Evolutionary conservation across 179 eudicot species (phyloP).

Genomic region (Gypsophila paniculata): DNA sequence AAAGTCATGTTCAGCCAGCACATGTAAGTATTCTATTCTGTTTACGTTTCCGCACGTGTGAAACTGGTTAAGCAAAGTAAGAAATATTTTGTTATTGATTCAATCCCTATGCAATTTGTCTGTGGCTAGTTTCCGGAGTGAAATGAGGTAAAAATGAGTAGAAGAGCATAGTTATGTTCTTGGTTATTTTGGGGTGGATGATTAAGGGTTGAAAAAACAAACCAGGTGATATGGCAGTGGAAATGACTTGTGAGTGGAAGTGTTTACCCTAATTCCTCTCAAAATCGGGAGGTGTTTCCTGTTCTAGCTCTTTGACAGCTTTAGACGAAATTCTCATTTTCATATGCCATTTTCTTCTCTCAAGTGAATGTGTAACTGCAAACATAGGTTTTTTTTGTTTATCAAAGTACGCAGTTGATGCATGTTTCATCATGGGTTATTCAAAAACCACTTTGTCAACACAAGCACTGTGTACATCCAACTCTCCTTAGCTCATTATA

Average conservation of each 20-base stretch:
- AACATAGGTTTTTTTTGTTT: background rate
- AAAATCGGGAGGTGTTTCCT: background rate
- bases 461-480: background rate
- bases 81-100: constrained; percentile 8
- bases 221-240: background rate
- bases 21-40: constrained; percentile 44
- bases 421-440: background rate
- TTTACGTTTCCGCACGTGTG: background rate
- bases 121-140: background rate
- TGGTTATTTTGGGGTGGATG: background rate
- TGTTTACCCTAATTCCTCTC: background rate
- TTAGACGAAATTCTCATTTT: background rate
- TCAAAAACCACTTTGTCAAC: background rate
- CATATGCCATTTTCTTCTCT: background rate
- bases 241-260: background rate
- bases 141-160: background rate
- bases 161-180: constrained; percentile 2
- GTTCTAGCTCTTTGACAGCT: background rate
- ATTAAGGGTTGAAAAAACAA: constrained; percentile 1
- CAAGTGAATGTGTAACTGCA: background rate
- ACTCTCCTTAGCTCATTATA: background rate
- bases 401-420: background rate
- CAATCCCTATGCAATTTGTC: background rate
- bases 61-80: background rate
- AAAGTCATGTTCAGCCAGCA: constrained; percentile 71